phyloP scores from a whole-genome alignment of 306 rosid species.

The Hippophae tibetana region DNA sequence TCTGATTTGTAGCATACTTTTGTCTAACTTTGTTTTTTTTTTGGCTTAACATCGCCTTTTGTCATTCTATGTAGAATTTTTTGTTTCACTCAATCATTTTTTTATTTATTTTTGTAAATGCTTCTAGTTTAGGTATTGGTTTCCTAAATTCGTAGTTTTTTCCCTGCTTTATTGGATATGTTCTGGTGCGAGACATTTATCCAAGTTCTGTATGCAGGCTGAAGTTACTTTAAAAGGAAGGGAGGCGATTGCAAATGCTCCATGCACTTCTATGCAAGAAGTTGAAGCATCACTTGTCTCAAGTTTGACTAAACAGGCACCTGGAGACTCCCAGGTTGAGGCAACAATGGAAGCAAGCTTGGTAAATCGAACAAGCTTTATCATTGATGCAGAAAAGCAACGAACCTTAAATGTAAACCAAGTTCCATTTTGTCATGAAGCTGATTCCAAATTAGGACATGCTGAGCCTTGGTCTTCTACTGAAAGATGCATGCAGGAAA shows the following conservation, averaged over 20 bases:
- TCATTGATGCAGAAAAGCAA: conserved; percentile 18
- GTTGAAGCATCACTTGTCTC: conserved; percentile 21
- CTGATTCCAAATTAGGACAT: conserved; percentile 21
- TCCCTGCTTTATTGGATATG: conserved; percentile 4
- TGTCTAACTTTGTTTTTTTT: no score
- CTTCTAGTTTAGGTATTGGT: not conserved
- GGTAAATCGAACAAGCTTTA: conserved; percentile 12
- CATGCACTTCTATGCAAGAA: conserved; percentile 16
- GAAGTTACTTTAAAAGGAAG: conserved; percentile 26
- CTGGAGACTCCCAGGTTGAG: conserved; percentile 12
- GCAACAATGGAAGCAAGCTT: conserved; percentile 23
- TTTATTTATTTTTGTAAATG: not conserved
- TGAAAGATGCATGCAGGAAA: conserved; percentile 31
- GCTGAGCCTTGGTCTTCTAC: conserved; percentile 19
- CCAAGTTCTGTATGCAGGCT: conserved; percentile 22
- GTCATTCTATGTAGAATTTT: no score
- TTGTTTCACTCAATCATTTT: no score
- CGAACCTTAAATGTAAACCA: conserved; percentile 24
- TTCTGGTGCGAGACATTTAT: conserved; percentile 17
- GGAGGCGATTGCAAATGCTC: conserved; percentile 17
- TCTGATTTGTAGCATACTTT: no score
- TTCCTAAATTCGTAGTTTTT: not conserved
- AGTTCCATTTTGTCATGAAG: conserved; percentile 17
- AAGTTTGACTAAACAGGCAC: conserved; percentile 20
- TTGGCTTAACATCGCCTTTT: no score